phyloP scores from a whole-genome alignment of 306 rosid species.

The Morella rubra region DNA sequence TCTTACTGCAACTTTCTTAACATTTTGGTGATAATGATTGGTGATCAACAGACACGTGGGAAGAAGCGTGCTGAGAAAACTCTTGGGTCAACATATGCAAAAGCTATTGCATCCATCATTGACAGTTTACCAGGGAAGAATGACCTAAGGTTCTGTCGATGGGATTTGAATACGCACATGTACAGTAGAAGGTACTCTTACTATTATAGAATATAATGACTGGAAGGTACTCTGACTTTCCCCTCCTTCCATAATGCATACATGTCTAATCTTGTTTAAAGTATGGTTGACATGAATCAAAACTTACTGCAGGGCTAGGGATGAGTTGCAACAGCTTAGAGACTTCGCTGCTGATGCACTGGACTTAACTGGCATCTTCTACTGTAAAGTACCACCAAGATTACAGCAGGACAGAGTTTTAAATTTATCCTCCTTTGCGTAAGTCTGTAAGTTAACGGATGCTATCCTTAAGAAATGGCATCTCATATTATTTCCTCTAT shows the following conservation, averaged over 20 bases:
- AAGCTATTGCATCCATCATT: constrained; percentile 71
- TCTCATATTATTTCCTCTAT: background rate
- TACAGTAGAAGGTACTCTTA: constrained; percentile 59
- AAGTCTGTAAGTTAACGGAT: constrained; percentile 31
- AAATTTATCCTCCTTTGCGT: constrained; percentile 54
- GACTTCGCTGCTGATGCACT: constrained; percentile 67
- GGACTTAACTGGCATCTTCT: constrained; percentile 77
- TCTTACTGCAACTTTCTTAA: background rate
- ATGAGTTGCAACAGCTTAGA: constrained; percentile 68
- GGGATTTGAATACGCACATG: constrained; percentile 77
- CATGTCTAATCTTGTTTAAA: constrained; percentile 18
- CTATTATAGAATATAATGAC: background rate
- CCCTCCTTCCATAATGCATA: constrained; percentile 1
- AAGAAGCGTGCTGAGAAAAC: constrained; percentile 87
- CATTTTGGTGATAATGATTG: constrained; percentile 10
- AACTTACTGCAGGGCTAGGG: constrained; percentile 60
- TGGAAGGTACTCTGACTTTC: constrained; percentile 50
- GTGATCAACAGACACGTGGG: constrained; percentile 63
- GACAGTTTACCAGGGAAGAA: constrained; percentile 44
- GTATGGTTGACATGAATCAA: constrained; percentile 29
- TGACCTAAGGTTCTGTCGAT: constrained; percentile 70
- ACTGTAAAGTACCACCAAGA: constrained; percentile 53
- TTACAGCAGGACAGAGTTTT: constrained; percentile 36
- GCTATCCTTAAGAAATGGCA: background rate
- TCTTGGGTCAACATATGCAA: constrained; percentile 71